Evolutionary conservation across 2,329 filamentous ascomycete species (phyloP), one percentile per base, ranked within the genome.

Genomic region (Monilinia laxa): DNA sequence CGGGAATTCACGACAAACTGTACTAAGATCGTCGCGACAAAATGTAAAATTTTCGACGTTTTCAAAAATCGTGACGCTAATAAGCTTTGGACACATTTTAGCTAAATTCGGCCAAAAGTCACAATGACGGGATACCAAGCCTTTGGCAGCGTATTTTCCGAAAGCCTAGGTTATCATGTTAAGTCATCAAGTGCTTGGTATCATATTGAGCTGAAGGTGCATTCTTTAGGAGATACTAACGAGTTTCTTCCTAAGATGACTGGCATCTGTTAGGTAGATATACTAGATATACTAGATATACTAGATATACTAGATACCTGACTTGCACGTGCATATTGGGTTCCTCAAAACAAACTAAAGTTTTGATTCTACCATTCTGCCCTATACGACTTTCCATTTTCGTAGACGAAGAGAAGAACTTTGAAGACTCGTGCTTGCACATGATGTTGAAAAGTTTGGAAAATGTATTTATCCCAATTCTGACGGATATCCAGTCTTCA

Each of bases 71-170:
- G 25, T 31, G 51, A 53, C 9, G 9, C 18, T 20, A 31, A 14
- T 28, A 12, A 53, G 25, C 51, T 31, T n/a, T n/a, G 56, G 56
- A 40, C 18, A 45, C 16, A 58, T 25, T 12, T 20, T 11, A 58
- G 10, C 2, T 6, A 58, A 2, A 2, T 4, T 58, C 25, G 31
- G 10, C 40, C 40, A 31, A 14, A 31, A 12, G 3, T 58, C 10
- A 14, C 11, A 12, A 47, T 20, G 7, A 5, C 6, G 0, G 2
- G 1, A 3, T 2, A 28, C 25, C 2, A 58, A 53, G 4, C 4
- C 2, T 9, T 12, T 2, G 2, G 1, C 23, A 7, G 4, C 1
- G 14, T 3, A 3, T 20, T 14, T 4, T 35, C 7, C 7, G 1
- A 45, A 18, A 0, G 9, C 25, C 40, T 58, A 31, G 0, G 16